These are phyloP conservation scores for Thuidium tamariscinum DNA, from an alignment of 225 moss, liverwort and hornwort genomes.

Conservation along the genomic window DNA sequence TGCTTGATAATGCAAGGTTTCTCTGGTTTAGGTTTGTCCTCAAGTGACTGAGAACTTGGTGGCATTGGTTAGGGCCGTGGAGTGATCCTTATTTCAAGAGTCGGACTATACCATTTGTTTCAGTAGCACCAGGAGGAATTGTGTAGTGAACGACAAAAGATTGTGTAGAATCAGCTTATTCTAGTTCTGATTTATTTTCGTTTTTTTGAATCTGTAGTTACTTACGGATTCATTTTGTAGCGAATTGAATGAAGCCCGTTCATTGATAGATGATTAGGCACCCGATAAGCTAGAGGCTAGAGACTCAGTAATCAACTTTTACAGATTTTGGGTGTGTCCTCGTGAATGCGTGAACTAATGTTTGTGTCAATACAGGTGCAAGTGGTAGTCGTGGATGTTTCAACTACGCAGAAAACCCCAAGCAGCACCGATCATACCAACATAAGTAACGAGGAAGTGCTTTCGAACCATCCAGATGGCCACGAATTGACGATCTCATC, in stretches of 20 bases:
- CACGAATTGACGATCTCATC: slow-evolving; percentile 44
- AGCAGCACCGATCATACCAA: slow-evolving; percentile 36
- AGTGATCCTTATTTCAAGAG: neutral
- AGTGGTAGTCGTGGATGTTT: slow-evolving; percentile 85
- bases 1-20: slow-evolving; percentile 27
- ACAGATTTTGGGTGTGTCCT: neutral
- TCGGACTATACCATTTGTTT: neutral
- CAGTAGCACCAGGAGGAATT: neutral
- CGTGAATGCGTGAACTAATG: neutral
- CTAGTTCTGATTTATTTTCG: neutral
- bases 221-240: neutral
- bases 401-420: slow-evolving; percentile 41
- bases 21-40: neutral
- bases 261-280: neutral
- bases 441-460: slow-evolving; percentile 73
- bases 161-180: neutral
- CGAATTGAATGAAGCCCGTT: neutral
- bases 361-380: slow-evolving; percentile 36
- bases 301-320: neutral
- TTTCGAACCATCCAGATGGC: slow-evolving; percentile 66
- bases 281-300: neutral
- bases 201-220: neutral
- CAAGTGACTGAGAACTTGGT: neutral
- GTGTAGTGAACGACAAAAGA: neutral
- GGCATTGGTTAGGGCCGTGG: neutral